Conservation (phyloP, 2,329 filamentous ascomycete species). For the Aspergillus sp. region DNA sequence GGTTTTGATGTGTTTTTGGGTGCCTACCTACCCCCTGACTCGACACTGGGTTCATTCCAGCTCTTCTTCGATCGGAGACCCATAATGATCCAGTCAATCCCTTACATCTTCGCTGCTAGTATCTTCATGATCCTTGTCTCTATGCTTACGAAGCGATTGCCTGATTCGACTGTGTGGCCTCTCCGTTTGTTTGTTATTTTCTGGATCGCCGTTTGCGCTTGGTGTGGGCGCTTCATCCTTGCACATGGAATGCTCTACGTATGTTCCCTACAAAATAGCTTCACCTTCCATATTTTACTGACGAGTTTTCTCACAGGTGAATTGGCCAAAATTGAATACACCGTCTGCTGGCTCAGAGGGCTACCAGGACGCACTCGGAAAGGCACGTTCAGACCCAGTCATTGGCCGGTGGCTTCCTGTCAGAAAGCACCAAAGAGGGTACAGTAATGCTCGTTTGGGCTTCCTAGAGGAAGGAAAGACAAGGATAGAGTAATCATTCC, state of each 20-base stretch:
- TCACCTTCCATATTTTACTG: too few relatives aligned
- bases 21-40: conserved; percentile 69
- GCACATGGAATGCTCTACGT: conserved; percentile 90
- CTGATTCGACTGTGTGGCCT: conserved; percentile 73
- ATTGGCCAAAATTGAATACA: conserved; percentile 96
- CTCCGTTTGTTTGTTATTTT: conserved; percentile 76
- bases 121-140: conserved; percentile 77
- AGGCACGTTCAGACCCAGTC: conserved; percentile 76
- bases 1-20: conserved; percentile 93
- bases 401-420: conserved; percentile 66
- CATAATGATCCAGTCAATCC: conserved; percentile 84
- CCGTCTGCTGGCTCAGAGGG: conserved; percentile 81
- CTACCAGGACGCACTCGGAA: conserved; percentile 78
- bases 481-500: conserved; percentile 65
- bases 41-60: conserved; percentile 64
- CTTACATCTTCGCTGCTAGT: conserved; percentile 83
- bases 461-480: conserved; percentile 97
- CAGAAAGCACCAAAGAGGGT: conserved; percentile 69
- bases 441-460: conserved; percentile 75
- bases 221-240: conserved; percentile 72
- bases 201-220: conserved; percentile 66
- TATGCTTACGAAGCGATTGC: conserved; percentile 64
- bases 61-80: conserved; percentile 84
- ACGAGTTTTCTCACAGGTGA: conserved; percentile 58
- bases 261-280: conserved; percentile 41